phyloP scores from a whole-genome alignment of 2,329 filamentous ascomycete genomes.

The Calonectria pseudoreteaudii region DNA sequence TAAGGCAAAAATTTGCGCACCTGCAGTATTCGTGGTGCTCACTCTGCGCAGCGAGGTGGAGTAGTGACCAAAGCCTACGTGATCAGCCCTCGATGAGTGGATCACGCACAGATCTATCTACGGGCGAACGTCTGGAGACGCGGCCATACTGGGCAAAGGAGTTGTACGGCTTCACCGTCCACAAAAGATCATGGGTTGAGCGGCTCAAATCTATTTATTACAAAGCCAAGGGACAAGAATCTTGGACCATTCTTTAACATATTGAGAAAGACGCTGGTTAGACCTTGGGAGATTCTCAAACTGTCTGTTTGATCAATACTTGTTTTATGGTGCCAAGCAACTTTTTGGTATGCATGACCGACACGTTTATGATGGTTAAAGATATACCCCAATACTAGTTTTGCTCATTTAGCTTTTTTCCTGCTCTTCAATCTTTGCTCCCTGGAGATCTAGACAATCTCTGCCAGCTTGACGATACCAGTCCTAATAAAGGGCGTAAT shows the following conservation, averaged over 20 bases:
- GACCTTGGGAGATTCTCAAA: background rate
- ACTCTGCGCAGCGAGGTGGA: background rate
- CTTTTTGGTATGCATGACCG: too few species aligned
- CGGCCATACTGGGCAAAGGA: background rate
- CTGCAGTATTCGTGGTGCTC: background rate
- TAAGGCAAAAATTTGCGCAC: background rate
- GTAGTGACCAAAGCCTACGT: background rate
- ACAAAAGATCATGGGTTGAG: background rate
- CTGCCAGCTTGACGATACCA: background rate
- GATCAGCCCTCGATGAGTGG: background rate
- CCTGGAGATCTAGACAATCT: background rate
- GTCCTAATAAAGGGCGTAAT: background rate
- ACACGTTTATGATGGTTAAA: too few species aligned
- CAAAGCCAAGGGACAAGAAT: background rate
- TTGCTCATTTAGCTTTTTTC: too few species aligned
- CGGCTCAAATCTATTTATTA: background rate
- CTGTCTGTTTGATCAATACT: background rate
- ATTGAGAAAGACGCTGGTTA: background rate
- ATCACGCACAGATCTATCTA: background rate
- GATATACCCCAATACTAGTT: too few species aligned
- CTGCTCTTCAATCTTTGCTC: background rate
- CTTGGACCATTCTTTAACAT: background rate
- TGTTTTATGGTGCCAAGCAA: too few species aligned
- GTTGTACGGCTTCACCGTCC: background rate
- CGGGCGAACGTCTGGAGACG: background rate